Evolutionary conservation across 139 green algal species (phyloP).

Genomic region (Picochlorum sp.): DNA sequence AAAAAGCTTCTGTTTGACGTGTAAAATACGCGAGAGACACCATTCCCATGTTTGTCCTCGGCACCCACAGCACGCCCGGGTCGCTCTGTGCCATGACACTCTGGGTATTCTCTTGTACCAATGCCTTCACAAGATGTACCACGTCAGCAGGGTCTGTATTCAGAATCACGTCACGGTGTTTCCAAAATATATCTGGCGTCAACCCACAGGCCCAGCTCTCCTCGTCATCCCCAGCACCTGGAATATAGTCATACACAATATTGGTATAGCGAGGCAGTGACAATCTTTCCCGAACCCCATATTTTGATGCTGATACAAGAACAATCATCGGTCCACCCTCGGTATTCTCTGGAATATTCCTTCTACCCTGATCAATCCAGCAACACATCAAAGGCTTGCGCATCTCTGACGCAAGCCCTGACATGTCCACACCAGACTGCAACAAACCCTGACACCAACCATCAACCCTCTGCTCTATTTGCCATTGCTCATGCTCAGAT

Average conservation of each 20-base stretch:
- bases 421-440: conserved; percentile 30
- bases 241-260: conserved; percentile 56
- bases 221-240: conserved; percentile 91
- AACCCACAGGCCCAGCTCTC: conserved; percentile 85
- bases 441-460: conserved; percentile 64
- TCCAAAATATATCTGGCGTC: conserved; percentile 65
- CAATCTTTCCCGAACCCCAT: conserved; percentile 45
- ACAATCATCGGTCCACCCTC: conserved; percentile 7
- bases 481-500: conserved; percentile 49
- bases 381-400: conserved; percentile 83
- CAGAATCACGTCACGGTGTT: conserved; percentile 42
- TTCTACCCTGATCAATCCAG: conserved; percentile 71
- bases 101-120: conserved; percentile 30
- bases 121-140: conserved; percentile 17
- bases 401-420: conserved; percentile 31
- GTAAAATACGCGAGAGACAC: no score
- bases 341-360: conserved; percentile 1
- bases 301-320: conserved; percentile 42
- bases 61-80: no score
- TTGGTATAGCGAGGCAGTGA: neutral
- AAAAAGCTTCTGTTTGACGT: no score
- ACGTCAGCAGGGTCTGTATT: conserved; percentile 38
- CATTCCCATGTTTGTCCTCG: no score
- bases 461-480: conserved; percentile 64
- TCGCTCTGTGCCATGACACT: neutral